phyloP scores from a whole-genome alignment of 257 asterid species.

The Penstemon eatonii region DNA sequence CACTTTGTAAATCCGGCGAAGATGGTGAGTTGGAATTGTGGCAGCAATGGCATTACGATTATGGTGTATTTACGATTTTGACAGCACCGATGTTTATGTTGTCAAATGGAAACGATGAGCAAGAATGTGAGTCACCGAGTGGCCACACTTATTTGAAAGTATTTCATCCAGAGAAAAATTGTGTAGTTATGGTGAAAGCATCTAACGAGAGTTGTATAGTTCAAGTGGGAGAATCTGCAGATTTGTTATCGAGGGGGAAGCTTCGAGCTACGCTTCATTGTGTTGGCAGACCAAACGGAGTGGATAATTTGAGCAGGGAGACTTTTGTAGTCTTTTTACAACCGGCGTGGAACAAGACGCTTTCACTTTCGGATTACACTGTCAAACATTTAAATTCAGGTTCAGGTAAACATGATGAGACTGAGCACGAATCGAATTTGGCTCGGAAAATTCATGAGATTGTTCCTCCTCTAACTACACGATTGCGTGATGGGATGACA shows the following conservation, averaged over 20 bases:
- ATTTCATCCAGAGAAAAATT: slow-evolving; percentile 58
- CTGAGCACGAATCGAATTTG: slow-evolving; percentile 28
- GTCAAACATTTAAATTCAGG: slow-evolving; percentile 31
- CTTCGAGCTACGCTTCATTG: slow-evolving; percentile 86
- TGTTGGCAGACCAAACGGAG: slow-evolving; percentile 52
- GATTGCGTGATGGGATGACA: slow-evolving; percentile 80
- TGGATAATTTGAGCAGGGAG: slow-evolving; percentile 74
- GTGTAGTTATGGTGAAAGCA: slow-evolving; percentile 52
- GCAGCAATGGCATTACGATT: slow-evolving; percentile 99
- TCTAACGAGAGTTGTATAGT: slow-evolving; percentile 61
- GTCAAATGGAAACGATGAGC: slow-evolving; percentile 37
- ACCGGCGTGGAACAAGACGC: slow-evolving; percentile 78
- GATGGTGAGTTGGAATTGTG: slow-evolving; percentile 44
- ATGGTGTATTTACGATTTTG: slow-evolving; percentile 76
- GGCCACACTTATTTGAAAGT: slow-evolving; percentile 71
- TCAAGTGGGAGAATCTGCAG: slow-evolving; percentile 94
- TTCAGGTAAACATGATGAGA: slow-evolving; percentile 18
- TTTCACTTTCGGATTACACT: slow-evolving; percentile 64
- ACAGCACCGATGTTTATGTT: slow-evolving; percentile 68
- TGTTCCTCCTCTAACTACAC: slow-evolving; percentile 64
- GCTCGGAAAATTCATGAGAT: slow-evolving; percentile 37
- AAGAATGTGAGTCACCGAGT: slow-evolving; percentile 52
- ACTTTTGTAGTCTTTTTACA: slow-evolving; percentile 80
- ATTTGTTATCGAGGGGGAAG: slow-evolving; percentile 72
- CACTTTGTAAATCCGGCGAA: slow-evolving; percentile 16